These are phyloP conservation scores for Lanmaoa pseudosensibilis DNA, from an alignment of 768 basidiomycete species.

Conservation along the genomic window DNA sequence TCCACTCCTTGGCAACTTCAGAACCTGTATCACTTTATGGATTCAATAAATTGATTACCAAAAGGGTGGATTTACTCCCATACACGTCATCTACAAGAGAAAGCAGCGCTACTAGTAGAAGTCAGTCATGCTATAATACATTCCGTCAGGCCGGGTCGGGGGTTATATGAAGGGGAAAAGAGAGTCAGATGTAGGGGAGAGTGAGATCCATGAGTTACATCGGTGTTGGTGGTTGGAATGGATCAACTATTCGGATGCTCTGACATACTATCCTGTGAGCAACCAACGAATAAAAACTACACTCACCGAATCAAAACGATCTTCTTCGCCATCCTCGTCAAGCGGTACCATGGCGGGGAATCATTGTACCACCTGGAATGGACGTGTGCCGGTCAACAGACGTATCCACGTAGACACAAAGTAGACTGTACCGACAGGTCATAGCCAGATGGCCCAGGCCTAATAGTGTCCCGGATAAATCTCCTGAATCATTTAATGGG, in stretches of 20 bases:
- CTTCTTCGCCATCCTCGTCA: conserved; percentile 27
- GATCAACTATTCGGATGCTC: conserved; percentile 7
- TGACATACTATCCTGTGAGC: conserved; percentile 5
- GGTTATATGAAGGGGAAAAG: too few relatives aligned
- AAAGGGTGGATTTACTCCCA: too few relatives aligned
- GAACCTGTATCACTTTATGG: too few relatives aligned
- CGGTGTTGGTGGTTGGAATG: conserved; percentile 1
- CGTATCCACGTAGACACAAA: background rate
- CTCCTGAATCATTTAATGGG: conserved; percentile 7
- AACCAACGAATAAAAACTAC: background rate
- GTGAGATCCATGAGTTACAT: background rate
- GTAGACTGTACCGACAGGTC: conserved; percentile 16
- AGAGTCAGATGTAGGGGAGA: too few relatives aligned
- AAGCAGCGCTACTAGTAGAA: too few relatives aligned
- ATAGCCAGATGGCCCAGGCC: conserved; percentile 14
- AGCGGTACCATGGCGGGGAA: conserved; percentile 26
- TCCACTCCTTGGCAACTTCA: too few relatives aligned
- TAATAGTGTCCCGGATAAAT: conserved; percentile 17
- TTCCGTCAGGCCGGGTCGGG: too few relatives aligned
- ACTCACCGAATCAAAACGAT: conserved; percentile 19
- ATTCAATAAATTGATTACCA: too few relatives aligned
- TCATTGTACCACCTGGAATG: conserved; percentile 21
- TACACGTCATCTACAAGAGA: too few relatives aligned
- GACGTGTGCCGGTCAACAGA: background rate
- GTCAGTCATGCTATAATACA: too few relatives aligned